These are phyloP conservation scores for Aplosporella prunicola DNA, from an alignment of 2,329 filamentous ascomycete species.

Conservation along the genomic window DNA sequence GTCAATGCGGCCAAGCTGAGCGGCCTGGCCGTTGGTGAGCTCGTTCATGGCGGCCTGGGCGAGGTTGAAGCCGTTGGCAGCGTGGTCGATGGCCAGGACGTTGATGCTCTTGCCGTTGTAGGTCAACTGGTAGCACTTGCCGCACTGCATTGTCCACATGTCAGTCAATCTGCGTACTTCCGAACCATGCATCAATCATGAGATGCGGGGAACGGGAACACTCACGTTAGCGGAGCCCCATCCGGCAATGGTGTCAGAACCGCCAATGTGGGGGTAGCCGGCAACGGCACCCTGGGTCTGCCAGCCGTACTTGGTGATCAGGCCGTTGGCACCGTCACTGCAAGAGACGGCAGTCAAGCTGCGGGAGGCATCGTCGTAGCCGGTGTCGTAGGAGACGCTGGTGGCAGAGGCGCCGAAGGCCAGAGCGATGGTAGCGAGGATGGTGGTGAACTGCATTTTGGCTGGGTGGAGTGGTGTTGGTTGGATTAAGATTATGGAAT, in stretches of 20 bases:
- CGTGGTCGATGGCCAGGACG: slow-evolving; percentile 40
- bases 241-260: slow-evolving; percentile 37
- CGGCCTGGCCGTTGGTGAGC: slow-evolving; percentile 31
- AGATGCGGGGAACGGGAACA: not conserved
- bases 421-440: slow-evolving; percentile 10
- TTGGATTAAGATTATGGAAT: slow-evolving; percentile 3
- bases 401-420: slow-evolving; percentile 10
- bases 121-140: slow-evolving; percentile 43
- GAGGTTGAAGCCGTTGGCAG: slow-evolving; percentile 41
- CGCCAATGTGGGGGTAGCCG: slow-evolving; percentile 41
- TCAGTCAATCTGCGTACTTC: too few relatives aligned
- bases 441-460: slow-evolving; percentile 12
- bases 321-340: slow-evolving; percentile 58
- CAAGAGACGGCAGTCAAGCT: slow-evolving; percentile 52
- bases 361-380: slow-evolving; percentile 54
- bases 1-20: slow-evolving; percentile 35
- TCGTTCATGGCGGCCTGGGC: slow-evolving; percentile 39
- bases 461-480: not conserved
- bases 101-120: slow-evolving; percentile 41
- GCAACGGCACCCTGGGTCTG: slow-evolving; percentile 37
- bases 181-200: not conserved
- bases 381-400: slow-evolving; percentile 58
- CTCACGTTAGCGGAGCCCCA: slow-evolving; percentile 33
- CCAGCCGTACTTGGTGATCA: slow-evolving; percentile 54
- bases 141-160: slow-evolving; percentile 32